Evolutionary conservation across 2,329 filamentous ascomycete species (phyloP).

Genomic region (Chaetomiaceae sp.): DNA sequence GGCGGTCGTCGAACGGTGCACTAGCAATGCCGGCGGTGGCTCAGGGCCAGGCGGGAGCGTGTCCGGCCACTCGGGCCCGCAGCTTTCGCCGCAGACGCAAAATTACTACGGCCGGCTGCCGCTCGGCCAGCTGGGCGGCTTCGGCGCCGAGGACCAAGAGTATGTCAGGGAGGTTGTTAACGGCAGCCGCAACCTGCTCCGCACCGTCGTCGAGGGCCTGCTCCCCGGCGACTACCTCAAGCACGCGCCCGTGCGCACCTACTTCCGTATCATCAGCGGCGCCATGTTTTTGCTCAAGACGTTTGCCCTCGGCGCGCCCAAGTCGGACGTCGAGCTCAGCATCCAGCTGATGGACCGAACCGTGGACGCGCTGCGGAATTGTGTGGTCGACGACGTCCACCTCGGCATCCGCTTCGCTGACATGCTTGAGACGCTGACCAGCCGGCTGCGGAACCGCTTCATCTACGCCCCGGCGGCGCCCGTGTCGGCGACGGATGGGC

Average conservation of each 20-base stretch:
- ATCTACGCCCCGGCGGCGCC: slow-evolving; percentile 56
- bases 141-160: slow-evolving; percentile 63
- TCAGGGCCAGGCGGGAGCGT: slow-evolving; percentile 33
- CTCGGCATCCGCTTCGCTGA: slow-evolving; percentile 81
- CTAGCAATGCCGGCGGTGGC: slow-evolving; percentile 59
- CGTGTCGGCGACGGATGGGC: slow-evolving; percentile 28
- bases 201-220: slow-evolving; percentile 71
- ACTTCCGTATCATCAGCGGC: slow-evolving; percentile 81
- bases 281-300: slow-evolving; percentile 83
- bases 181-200: slow-evolving; percentile 70
- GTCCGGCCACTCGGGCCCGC: slow-evolving; percentile 30
- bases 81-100: slow-evolving; percentile 59
- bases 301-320: slow-evolving; percentile 74
- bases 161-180: slow-evolving; percentile 74
- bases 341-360: slow-evolving; percentile 71
- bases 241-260: slow-evolving; percentile 77
- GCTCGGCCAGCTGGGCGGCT: slow-evolving; percentile 59
- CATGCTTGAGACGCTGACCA: slow-evolving; percentile 72
- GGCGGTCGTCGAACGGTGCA: slow-evolving; percentile 89
- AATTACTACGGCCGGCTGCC: slow-evolving; percentile 62
- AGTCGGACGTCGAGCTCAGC: slow-evolving; percentile 71
- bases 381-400: slow-evolving; percentile 80
- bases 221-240: slow-evolving; percentile 72
- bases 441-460: slow-evolving; percentile 68
- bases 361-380: slow-evolving; percentile 68